Evolutionary conservation across 306 rosid genomes (phyloP), one percentile per base, ranked within the genome.

Genomic region (Prinsepia uniflora): DNA sequence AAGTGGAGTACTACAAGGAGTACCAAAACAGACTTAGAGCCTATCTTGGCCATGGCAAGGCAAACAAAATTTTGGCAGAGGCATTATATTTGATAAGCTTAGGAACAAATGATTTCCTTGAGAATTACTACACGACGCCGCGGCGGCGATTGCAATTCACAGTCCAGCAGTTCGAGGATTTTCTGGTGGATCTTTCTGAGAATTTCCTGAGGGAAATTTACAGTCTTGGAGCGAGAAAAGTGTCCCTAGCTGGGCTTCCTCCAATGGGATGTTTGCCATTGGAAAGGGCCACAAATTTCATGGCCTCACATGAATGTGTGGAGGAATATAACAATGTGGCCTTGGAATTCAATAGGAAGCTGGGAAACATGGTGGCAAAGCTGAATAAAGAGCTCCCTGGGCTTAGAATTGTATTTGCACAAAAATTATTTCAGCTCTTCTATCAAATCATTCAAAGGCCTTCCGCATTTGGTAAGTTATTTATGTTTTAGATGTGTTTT

Each of bases 191-290:
- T 1, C 75, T 84, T 12, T 83, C 91, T n/a, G 81, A 60, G 43
- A 81, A 73, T 14, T 87, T 90, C 76, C 49, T 90, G 53, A 56
- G 43, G 71, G 63, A 85, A 75, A 69, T 90, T n/a, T 68, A 87
- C 67, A 50, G 57, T 15, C 86, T 84, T 30, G 96, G 93, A 34
- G 93, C 64, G 14, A 75, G 96, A 49, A 89, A 81, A 68, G 73
- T 89, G 50, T 75, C 92, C 34, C 72, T 89, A 0, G 78, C 87
- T 17, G 96, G 96, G 49, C 67, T 87, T 1, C 92, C 92, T 73
- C 96, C 96, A 3, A 90, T 90, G 91, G 96, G 96, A 46, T 90
- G 96, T 79, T 75, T 90, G 86, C 96, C 96, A 10, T 67, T 90
- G 49, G 96, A 90, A 80, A 87, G 96, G 69, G 73, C 90, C 45